phyloP scores from a whole-genome alignment of 192 early-diverging fungal species.

The Gonapodya prolifera region DNA sequence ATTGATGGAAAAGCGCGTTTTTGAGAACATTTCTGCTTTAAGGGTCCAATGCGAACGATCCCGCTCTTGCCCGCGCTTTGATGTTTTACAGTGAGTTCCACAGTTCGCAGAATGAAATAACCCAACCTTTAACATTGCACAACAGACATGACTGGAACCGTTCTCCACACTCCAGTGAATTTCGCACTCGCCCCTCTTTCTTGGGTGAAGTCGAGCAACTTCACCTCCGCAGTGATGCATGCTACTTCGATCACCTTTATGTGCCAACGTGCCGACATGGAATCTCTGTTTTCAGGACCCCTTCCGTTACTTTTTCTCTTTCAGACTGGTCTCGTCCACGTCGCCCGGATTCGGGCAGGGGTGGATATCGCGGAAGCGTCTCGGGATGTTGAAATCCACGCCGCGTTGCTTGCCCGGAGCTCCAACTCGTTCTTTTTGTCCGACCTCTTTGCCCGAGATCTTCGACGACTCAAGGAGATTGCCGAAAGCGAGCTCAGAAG shows the following conservation, averaged over 20 bases:
- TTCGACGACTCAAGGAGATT: neutral
- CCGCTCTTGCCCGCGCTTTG: neutral
- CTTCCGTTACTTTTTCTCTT: neutral
- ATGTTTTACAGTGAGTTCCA: neutral
- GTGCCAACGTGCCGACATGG: neutral
- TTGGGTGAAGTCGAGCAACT: neutral
- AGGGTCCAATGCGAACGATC: neutral
- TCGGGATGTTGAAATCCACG: neutral
- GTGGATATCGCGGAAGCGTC: neutral
- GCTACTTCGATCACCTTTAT: neutral
- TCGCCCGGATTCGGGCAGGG: neutral
- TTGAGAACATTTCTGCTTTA: neutral
- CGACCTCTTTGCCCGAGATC: neutral
- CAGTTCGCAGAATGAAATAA: neutral
- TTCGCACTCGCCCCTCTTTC: neutral
- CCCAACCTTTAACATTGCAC: neutral
- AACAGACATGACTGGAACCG: neutral
- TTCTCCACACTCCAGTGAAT: neutral
- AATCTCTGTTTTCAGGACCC: neutral
- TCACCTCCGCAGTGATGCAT: neutral
- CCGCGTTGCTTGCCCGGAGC: neutral
- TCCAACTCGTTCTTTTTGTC: neutral
- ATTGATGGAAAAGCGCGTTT: neutral
- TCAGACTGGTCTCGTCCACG: neutral
- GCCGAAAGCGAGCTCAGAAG: neutral